phyloP scores from a whole-genome alignment of 257 asterid genomes.

The Voacanga thouarsii region DNA sequence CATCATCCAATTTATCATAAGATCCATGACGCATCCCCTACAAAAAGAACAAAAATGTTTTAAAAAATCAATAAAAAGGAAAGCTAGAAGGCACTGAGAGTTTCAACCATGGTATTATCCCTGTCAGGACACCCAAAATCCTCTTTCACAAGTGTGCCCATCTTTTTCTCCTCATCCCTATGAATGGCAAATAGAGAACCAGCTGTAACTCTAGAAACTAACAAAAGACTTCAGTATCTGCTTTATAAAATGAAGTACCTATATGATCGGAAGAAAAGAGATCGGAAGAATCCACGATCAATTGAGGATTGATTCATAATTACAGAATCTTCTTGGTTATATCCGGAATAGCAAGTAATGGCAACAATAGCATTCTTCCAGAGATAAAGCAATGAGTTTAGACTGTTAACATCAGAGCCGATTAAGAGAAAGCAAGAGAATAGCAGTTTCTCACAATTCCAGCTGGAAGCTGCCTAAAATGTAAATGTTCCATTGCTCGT shows the following conservation, averaged over 20 bases:
- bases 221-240: background rate
- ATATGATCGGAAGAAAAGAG: conserved; percentile 26
- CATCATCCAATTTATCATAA: conserved; percentile 25
- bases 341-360: conserved; percentile 26
- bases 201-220: background rate
- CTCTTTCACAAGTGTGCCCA: conserved; percentile 27
- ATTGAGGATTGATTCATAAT: conserved; percentile 32
- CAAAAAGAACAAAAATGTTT: background rate
- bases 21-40: conserved; percentile 30
- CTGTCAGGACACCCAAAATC: conserved; percentile 23
- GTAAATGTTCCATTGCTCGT: conserved; percentile 30
- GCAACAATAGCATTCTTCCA: conserved; percentile 27
- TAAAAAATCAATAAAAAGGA: background rate
- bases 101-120: conserved; percentile 16
- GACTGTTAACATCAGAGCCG: background rate
- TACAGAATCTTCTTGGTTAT: conserved; percentile 27
- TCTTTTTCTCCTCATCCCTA: conserved; percentile 28
- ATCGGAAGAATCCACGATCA: conserved; percentile 28
- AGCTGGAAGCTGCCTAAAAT: conserved; percentile 29
- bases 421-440: background rate
- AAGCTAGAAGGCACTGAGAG: background rate
- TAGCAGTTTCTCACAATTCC: conserved; percentile 16
- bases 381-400: background rate
- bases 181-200: background rate
- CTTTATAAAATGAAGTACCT: conserved; percentile 6